Evolutionary conservation across 2,329 filamentous ascomycete genomes (phyloP).

Genomic region (Pseudocercospora eumusae): DNA sequence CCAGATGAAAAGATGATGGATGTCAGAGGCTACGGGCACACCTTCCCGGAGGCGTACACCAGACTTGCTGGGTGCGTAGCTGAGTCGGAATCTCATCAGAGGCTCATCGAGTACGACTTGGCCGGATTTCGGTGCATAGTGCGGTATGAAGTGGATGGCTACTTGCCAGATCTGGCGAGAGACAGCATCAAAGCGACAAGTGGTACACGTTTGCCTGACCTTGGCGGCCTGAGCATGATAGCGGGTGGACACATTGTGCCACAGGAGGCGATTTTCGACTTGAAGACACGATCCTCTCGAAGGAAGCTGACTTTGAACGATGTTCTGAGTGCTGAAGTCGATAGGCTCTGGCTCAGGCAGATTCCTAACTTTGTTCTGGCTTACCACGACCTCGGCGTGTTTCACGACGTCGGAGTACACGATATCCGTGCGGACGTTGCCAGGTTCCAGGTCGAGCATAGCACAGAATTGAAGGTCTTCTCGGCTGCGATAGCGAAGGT

Average conservation of each 20-base stretch:
- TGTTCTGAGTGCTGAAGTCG: conserved; percentile 45
- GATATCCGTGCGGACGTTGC: conserved; percentile 43
- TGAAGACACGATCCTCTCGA: conserved; percentile 53
- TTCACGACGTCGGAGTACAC: conserved; percentile 46
- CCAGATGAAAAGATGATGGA: conserved; percentile 58
- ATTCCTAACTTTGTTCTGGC: conserved; percentile 56
- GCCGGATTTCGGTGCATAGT: conserved; percentile 55
- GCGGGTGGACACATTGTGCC: conserved; percentile 36
- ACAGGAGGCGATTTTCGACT: conserved; percentile 53
- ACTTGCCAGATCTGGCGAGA: conserved; percentile 37
- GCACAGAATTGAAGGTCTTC: neutral
- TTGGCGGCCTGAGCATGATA: conserved; percentile 15
- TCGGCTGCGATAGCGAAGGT: neutral
- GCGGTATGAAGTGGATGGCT: conserved; percentile 62
- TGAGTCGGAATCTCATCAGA: conserved; percentile 62
- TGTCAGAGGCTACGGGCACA: conserved; percentile 64
- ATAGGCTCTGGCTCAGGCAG: conserved; percentile 54
- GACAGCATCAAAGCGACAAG: conserved; percentile 3
- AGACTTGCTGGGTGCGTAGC: conserved; percentile 59
- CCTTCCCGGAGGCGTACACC: conserved; percentile 67
- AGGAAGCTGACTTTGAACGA: conserved; percentile 34
- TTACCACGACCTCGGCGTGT: conserved; percentile 49
- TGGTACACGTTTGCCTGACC: conserved; percentile 1
- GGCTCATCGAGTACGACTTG: conserved; percentile 61
- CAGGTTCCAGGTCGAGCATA: conserved; percentile 48